Evolutionary conservation across 2,329 filamentous ascomycete species (phyloP).

Genomic region (Amauroascus niger): DNA sequence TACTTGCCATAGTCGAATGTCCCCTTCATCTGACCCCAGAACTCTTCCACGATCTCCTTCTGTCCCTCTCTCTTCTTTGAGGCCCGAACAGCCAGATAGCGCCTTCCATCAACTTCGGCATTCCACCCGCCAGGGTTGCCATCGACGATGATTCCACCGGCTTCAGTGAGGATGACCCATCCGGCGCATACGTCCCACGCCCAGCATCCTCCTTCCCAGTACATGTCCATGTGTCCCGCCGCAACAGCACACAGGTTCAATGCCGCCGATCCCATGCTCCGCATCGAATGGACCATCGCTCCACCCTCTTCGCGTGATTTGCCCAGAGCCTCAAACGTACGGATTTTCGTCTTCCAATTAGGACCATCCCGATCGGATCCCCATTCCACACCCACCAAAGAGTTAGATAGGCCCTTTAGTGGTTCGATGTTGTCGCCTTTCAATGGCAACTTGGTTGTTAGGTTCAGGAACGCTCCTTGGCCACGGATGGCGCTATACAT

Average conservation of each 20-base stretch:
- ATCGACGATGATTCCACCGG: slow-evolving; percentile 51
- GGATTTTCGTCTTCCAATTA: slow-evolving; percentile 49
- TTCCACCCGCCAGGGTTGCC: slow-evolving; percentile 51
- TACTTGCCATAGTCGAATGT: slow-evolving; percentile 26
- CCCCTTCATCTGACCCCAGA: slow-evolving; percentile 35
- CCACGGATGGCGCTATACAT: slow-evolving; percentile 50
- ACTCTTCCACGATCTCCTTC: slow-evolving; percentile 35
- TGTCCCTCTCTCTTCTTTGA: slow-evolving; percentile 28
- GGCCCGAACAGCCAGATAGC: slow-evolving; percentile 40
- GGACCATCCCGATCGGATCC: slow-evolving; percentile 48
- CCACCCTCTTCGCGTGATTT: slow-evolving; percentile 46
- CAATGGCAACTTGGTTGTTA: slow-evolving; percentile 37
- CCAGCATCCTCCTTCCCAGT: slow-evolving; percentile 58
- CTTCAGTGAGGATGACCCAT: slow-evolving; percentile 52
- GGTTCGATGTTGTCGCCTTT: slow-evolving; percentile 35
- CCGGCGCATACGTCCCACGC: slow-evolving; percentile 58
- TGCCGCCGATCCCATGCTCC: slow-evolving; percentile 50
- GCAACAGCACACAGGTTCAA: slow-evolving; percentile 53
- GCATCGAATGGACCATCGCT: slow-evolving; percentile 52
- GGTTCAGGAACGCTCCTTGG: slow-evolving; percentile 44
- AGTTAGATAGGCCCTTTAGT: slow-evolving; percentile 41
- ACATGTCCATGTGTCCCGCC: slow-evolving; percentile 48
- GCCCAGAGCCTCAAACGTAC: slow-evolving; percentile 44
- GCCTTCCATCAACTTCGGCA: slow-evolving; percentile 46
- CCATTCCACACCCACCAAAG: slow-evolving; percentile 53